Percentiles rank a stretch among this genome's conserved stretches.
Evolutionary conservation across 2,329 filamentous ascomycete species (phyloP).

Genomic region (Sporothrix luriei): DNA sequence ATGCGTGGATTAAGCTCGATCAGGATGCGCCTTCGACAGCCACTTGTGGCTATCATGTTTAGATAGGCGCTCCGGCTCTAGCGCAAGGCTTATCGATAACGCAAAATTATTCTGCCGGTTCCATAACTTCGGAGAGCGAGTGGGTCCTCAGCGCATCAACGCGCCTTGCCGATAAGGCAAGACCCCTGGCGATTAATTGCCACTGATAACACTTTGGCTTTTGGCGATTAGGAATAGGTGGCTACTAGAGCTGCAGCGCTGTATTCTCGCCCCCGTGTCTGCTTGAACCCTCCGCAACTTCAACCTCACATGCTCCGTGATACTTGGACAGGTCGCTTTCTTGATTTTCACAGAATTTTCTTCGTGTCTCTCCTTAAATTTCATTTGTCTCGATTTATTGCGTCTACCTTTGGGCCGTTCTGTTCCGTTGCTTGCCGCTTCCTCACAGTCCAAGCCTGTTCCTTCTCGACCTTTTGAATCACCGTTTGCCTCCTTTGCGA

Average conservation of each 20-base stretch:
- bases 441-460: background rate
- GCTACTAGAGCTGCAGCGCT: background rate
- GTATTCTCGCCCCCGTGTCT: background rate
- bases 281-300: background rate
- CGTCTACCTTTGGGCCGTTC: background rate
- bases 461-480: conserved; percentile 1
- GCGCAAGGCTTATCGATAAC: conserved; percentile 33
- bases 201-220: conserved; percentile 29
- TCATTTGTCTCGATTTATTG: background rate
- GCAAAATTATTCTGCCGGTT: conserved; percentile 32
- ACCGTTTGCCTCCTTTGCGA: background rate
- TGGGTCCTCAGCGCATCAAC: background rate
- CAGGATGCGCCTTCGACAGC: background rate
- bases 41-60: background rate
- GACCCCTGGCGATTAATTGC: conserved; percentile 22
- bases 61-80: background rate
- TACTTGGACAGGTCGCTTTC: background rate
- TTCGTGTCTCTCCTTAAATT: conserved; percentile 11
- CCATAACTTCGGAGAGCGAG: background rate
- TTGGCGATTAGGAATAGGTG: conserved; percentile 29
- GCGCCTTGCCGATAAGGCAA: conserved; percentile 8
- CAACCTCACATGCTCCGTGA: background rate
- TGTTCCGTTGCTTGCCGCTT: background rate
- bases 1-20: background rate
- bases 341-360: background rate